Conservation (phyloP, 495 filamentous ascomycete genomes). For the Penicillium flavigenum region DNA sequence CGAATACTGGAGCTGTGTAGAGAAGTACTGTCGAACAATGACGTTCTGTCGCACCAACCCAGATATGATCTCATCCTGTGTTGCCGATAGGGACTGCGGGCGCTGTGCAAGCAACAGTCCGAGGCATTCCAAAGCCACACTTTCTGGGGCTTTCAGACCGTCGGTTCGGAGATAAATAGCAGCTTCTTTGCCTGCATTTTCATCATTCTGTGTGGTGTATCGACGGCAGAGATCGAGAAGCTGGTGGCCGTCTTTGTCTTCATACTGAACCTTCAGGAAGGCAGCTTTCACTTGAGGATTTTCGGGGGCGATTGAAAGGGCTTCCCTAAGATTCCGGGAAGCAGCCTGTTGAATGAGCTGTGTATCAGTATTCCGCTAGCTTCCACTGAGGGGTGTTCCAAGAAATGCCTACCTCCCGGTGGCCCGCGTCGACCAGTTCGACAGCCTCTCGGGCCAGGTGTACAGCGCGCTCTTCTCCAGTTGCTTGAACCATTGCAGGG, state of each 20-base stretch:
- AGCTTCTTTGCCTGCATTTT: slow-evolving; percentile 57
- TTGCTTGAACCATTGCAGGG: slow-evolving; percentile 50
- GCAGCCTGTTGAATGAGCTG: slow-evolving; percentile 45
- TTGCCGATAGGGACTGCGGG: slow-evolving; percentile 37
- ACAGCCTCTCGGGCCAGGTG: slow-evolving; percentile 51
- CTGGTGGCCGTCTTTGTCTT: slow-evolving; percentile 49
- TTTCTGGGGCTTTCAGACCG: slow-evolving; percentile 49
- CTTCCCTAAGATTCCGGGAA: slow-evolving; percentile 60
- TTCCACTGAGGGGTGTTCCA: background rate
- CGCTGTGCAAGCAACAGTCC: slow-evolving; percentile 52
- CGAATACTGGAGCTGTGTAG: slow-evolving; percentile 46
- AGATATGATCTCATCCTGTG: slow-evolving; percentile 60
- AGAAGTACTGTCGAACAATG: slow-evolving; percentile 57
- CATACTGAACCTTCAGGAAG: slow-evolving; percentile 51
- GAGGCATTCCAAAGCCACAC: slow-evolving; percentile 54
- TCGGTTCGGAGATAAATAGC: slow-evolving; percentile 54
- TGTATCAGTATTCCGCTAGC: background rate
- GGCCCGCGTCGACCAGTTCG: slow-evolving; percentile 49
- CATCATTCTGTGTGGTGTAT: slow-evolving; percentile 52
- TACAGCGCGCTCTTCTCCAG: slow-evolving; percentile 50
- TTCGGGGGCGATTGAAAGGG: slow-evolving; percentile 58
- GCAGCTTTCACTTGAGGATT: slow-evolving; percentile 53
- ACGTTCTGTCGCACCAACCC: slow-evolving; percentile 54
- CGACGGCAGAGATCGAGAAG: slow-evolving; percentile 54
- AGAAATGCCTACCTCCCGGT: slow-evolving; percentile 43